Conservation (phyloP, 1,139 yeast genomes). For the Entelexis paramagnoliae region DNA sequence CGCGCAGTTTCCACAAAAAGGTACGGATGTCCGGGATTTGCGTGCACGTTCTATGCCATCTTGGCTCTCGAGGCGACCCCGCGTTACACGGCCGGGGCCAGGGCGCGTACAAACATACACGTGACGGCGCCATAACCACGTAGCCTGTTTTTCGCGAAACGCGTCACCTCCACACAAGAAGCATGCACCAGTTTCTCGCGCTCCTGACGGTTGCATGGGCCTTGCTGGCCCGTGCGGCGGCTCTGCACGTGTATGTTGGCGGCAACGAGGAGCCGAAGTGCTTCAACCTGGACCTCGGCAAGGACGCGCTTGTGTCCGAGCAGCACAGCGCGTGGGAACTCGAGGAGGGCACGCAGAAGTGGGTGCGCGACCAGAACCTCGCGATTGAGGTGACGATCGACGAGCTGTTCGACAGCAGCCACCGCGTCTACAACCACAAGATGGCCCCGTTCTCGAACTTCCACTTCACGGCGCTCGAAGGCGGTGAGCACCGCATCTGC, state of each 20-base stretch:
- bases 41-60: no score
- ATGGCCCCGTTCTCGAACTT: slow-evolving; percentile 52
- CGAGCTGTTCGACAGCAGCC: slow-evolving; percentile 57
- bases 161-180: slow-evolving; percentile 1
- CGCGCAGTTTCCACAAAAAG: no score
- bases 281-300: slow-evolving; percentile 53
- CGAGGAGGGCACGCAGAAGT: slow-evolving; percentile 39
- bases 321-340: slow-evolving; percentile 48
- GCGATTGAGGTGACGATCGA: slow-evolving; percentile 47
- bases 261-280: slow-evolving; percentile 51
- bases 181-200: slow-evolving; percentile 3
- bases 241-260: slow-evolving; percentile 45
- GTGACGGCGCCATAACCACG: neutral
- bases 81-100: neutral
- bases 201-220: neutral
- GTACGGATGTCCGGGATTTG: no score
- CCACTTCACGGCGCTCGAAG: slow-evolving; percentile 56
- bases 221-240: slow-evolving; percentile 22
- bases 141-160: slow-evolving; percentile 7
- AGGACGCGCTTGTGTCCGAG: slow-evolving; percentile 51
- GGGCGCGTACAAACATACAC: neutral
- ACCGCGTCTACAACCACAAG: slow-evolving; percentile 57
- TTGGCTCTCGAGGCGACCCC: neutral
- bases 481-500: slow-evolving; percentile 67
- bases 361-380: slow-evolving; percentile 39